Conservation (phyloP, 2,329 filamentous ascomycete genomes). For the Aspergillus nomiae region DNA sequence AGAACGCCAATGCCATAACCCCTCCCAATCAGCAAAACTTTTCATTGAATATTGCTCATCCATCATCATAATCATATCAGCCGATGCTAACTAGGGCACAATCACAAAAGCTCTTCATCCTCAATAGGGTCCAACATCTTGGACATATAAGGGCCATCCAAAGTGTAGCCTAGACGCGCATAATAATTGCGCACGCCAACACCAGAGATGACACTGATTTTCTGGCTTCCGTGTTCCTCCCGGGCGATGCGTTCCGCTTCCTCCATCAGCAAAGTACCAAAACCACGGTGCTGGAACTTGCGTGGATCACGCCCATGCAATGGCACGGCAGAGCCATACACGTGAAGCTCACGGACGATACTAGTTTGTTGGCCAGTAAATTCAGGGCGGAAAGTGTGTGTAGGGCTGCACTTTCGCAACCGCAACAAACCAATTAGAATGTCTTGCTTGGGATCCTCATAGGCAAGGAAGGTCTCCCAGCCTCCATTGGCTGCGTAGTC, state of each 20-base stretch:
- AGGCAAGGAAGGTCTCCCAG: conserved; percentile 98
- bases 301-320: conserved; percentile 91
- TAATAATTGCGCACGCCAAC: conserved; percentile 97
- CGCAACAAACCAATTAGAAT: conserved; percentile 91
- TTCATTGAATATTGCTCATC: conserved; percentile 3
- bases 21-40: conserved; percentile 3
- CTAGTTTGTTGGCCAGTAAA: conserved; percentile 84
- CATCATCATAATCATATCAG: conserved; percentile 16
- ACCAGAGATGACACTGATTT: conserved; percentile 97
- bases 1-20: conserved; percentile 8
- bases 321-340: conserved; percentile 96
- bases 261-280: conserved; percentile 94
- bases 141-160: conserved; percentile 84
- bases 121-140: conserved; percentile 50
- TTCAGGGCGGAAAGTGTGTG: conserved; percentile 90
- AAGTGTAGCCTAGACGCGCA: conserved; percentile 84
- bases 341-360: conserved; percentile 90
- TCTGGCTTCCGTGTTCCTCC: conserved; percentile 89
- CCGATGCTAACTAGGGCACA: background rate
- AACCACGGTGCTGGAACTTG: conserved; percentile 98
- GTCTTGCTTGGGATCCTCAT: conserved; percentile 98
- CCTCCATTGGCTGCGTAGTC: conserved; percentile 95
- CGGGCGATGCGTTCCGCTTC: conserved; percentile 94
- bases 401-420: conserved; percentile 84
- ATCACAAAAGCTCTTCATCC: conserved; percentile 33